Conservation (phyloP, 495 filamentous ascomycete genomes). For the Pyrenopolyporus hunteri region DNA sequence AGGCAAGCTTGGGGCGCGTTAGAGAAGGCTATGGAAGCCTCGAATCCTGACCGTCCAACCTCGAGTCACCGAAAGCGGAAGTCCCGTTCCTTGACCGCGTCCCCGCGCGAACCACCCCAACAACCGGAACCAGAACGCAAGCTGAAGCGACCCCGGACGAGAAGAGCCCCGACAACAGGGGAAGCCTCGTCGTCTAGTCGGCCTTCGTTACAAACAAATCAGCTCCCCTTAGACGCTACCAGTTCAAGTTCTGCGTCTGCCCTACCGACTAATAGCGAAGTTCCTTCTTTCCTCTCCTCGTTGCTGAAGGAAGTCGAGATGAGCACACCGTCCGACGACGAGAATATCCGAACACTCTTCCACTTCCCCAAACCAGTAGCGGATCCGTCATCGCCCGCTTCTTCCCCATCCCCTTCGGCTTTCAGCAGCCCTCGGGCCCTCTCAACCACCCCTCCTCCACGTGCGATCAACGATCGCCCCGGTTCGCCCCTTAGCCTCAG, state of each 20-base stretch:
- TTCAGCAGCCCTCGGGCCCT: constrained; percentile 71
- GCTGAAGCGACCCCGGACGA: constrained; percentile 82
- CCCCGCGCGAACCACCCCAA: constrained; percentile 68
- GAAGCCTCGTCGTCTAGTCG: constrained; percentile 53
- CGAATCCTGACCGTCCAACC: constrained; percentile 45
- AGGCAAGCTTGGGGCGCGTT: constrained; percentile 86
- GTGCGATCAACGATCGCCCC: constrained; percentile 63
- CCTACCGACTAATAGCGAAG: constrained; percentile 46
- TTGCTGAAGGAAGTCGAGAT: constrained; percentile 87
- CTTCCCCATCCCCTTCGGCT: constrained; percentile 72
- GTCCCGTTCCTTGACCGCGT: constrained; percentile 70
- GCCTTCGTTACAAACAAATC: constrained; percentile 49
- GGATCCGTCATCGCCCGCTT: constrained; percentile 70
- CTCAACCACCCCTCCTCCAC: constrained; percentile 73
- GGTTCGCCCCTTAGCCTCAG: constrained; percentile 73
- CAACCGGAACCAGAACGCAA: constrained; percentile 73
- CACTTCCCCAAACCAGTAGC: constrained; percentile 53
- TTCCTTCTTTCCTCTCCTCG: constrained; percentile 74
- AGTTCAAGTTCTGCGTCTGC: constrained; percentile 40
- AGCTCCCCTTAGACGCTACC: constrained; percentile 42
- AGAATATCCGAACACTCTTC: constrained; percentile 54
- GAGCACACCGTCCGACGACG: constrained; percentile 61
- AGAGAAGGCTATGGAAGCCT: constrained; percentile 77
- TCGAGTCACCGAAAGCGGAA: constrained; percentile 70
- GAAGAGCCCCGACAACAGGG: constrained; percentile 46